A percentile compares a stretch with the other conserved stretches of the same genome.
phyloP scores from a whole-genome alignment of 2,329 filamentous ascomycete genomes.

The Nothopassalora personata region DNA sequence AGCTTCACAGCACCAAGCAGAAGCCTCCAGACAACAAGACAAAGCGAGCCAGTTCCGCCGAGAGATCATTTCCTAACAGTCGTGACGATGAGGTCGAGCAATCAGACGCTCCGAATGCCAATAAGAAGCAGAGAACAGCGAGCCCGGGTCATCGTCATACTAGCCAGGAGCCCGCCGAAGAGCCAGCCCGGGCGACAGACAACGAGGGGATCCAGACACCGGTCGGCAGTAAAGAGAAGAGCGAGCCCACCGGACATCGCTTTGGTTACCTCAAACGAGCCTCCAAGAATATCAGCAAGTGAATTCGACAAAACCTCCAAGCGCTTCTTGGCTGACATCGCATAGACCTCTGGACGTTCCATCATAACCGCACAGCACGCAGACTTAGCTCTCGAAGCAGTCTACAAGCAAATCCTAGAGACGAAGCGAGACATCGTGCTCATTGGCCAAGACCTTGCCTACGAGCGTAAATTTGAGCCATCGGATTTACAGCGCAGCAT shows the following conservation, averaged over 20 bases:
- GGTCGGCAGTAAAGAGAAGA: no score
- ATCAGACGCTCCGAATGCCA: no score
- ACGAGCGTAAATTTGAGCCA: background rate
- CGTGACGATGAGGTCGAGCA: no score
- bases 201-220: no score
- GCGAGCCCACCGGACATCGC: background rate
- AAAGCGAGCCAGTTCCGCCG: no score
- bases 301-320: background rate
- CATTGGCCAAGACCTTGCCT: background rate
- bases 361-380: background rate
- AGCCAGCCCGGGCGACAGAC: no score
- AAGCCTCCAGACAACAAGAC: no score
- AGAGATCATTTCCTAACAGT: no score
- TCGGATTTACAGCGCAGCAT: background rate
- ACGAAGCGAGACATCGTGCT: background rate
- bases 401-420: background rate
- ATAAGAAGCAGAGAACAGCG: no score
- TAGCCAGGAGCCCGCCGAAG: no score
- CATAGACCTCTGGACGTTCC: background rate
- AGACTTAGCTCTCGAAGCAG: background rate
- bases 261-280: background rate
- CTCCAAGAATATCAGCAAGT: background rate
- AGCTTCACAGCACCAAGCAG: no score
- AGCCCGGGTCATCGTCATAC: no score
- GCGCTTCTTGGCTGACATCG: background rate